phyloP scores from a whole-genome alignment of 345 rosid species.

The Rubroshorea leprosula region DNA sequence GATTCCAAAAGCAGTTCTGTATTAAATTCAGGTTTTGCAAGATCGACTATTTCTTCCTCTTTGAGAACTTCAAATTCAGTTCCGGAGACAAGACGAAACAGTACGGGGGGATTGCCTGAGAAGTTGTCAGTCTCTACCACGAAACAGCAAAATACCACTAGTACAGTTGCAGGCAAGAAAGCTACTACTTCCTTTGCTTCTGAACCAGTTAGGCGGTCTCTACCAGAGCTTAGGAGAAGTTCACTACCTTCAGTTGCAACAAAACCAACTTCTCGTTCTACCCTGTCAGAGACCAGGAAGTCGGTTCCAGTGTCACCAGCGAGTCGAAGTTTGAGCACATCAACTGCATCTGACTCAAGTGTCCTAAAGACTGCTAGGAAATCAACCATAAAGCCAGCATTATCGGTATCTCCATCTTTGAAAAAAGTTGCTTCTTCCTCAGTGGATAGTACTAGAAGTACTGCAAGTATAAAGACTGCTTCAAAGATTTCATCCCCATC shows the following conservation, averaged over 20 bases:
- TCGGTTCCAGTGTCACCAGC: constrained; percentile 40
- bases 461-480: constrained; percentile 47
- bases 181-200: constrained; percentile 28
- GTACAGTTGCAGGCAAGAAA: constrained; percentile 40
- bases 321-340: constrained; percentile 43
- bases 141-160: constrained; percentile 22
- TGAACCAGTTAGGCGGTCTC: constrained; percentile 62
- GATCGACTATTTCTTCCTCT: constrained; percentile 41
- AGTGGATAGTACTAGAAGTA: constrained; percentile 55
- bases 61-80: constrained; percentile 38
- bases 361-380: constrained; percentile 42
- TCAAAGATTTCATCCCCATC: constrained; percentile 64
- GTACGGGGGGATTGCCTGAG: constrained; percentile 78
- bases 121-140: constrained; percentile 34
- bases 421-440: constrained; percentile 55
- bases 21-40: constrained; percentile 36
- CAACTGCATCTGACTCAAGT: constrained; percentile 40
- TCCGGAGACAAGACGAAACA: constrained; percentile 61
- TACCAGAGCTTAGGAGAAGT: constrained; percentile 77
- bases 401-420: constrained; percentile 46
- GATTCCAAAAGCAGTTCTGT: constrained; percentile 29
- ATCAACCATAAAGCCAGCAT: constrained; percentile 42
- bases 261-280: constrained; percentile 38
- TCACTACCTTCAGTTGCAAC: constrained; percentile 62
- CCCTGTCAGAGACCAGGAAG: constrained; percentile 48